Evolutionary conservation across 2,329 filamentous ascomycete genomes (phyloP), one percentile per base, ranked within the genome.

Genomic region (Chaetomium sp.): DNA sequence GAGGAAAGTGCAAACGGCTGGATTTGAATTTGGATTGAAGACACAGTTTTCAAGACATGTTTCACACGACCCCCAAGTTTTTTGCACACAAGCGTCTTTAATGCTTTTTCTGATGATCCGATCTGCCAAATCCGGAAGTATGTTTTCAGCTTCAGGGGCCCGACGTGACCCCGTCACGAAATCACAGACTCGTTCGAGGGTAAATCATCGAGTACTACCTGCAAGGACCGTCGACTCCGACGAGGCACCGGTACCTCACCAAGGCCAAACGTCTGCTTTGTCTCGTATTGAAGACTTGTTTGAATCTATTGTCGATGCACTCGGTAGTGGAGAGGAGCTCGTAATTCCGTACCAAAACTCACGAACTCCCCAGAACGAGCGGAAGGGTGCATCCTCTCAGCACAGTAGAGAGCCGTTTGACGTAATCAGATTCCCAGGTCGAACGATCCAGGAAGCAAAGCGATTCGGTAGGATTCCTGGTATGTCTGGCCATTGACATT

Each of bases 381-480:
- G 34, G 8, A n/a, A 14, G 12, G 6, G 12, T 32, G 6, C 8
- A 34, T 27, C 47, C 14, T 11, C 6, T 6, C 49, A 49, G 2
- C 36, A 27, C 6, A 27, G 51, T 32, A 44, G 14, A 1, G 54
- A 46, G 2, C 38, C 38, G 7, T 4, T 33, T 10, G 54, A 59
- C 9, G n/a, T 34, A 3, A 46, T 64, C 12, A 59, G 46, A 14
- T 83, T 82, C 59, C 80, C 80, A 0, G 79, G 77, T 2, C 71
- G 72, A 34, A 76, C 66, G 2, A 62, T 69, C 1, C 66, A 71
- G 5, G 80, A 84, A 62, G 74, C 73, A 6, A 73, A 69, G 61
- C 80, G 76, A 50, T 83, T 84, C 61, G 71, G 80, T 83, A 66
- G 43, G 71, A 48, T 27, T 27, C 19, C 19, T 27, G 12, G 4